Evolutionary conservation across 2,329 filamentous ascomycete species (phyloP).

Genomic region (Aspergillus quadricinctus): DNA sequence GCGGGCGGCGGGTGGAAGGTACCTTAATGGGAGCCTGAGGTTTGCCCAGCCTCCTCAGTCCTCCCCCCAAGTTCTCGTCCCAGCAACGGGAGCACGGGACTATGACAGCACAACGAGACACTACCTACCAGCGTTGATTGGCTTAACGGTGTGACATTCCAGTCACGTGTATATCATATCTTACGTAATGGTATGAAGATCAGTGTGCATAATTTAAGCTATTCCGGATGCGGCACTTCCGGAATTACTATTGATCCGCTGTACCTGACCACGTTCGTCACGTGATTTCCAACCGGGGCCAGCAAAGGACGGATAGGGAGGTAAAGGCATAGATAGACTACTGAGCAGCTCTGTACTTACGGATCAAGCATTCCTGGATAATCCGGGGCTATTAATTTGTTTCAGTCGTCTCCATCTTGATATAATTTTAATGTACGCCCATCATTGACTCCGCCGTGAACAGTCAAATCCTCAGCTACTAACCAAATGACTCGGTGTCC

Average conservation of each 20-base stretch:
- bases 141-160: constrained; percentile 19
- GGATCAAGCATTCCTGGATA: background rate
- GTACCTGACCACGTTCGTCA: constrained; percentile 23
- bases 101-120: background rate
- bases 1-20: background rate
- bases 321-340: no score
- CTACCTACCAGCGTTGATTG: no score
- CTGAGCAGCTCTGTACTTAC: background rate
- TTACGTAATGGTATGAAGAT: constrained; percentile 3
- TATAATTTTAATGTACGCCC: background rate
- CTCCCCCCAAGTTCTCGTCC: background rate
- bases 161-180: constrained; percentile 22
- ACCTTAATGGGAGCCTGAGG: background rate
- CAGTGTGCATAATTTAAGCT: constrained; percentile 3
- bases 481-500: background rate
- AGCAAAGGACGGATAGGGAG: background rate
- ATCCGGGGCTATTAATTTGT: background rate
- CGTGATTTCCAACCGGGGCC: constrained; percentile 19
- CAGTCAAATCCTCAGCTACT: constrained; percentile 1
- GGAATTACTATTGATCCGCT: constrained; percentile 15
- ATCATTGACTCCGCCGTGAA: background rate
- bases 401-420: background rate
- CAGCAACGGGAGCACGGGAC: background rate
- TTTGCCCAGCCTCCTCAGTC: constrained; percentile 11
- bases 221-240: constrained; percentile 8